These are phyloP conservation scores for Hirsutella thompsonii DNA, from an alignment of 2,329 filamentous ascomycete genomes.

Conservation along the genomic window DNA sequence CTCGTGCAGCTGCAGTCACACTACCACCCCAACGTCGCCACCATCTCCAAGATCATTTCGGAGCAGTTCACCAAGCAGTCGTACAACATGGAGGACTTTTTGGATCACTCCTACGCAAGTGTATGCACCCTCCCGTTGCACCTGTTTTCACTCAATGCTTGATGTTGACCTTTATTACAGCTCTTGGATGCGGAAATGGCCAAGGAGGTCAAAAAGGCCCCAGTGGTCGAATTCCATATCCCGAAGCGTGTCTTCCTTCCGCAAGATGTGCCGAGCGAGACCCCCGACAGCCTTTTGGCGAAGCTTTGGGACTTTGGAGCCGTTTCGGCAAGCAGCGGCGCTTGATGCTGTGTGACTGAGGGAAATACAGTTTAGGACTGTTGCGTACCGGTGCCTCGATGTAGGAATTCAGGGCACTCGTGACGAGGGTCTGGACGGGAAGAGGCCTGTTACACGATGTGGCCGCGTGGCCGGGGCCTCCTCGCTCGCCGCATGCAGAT, in stretches of 20 bases:
- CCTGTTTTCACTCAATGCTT: not conserved
- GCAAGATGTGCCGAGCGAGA: slow-evolving; percentile 31
- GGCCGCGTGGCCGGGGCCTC: no score
- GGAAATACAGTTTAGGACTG: no score
- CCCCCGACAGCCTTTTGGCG: slow-evolving; percentile 42
- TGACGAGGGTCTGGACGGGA: no score
- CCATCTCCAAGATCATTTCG: slow-evolving; percentile 82
- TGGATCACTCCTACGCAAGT: slow-evolving; percentile 83
- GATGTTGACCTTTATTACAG: slow-evolving; percentile 22
- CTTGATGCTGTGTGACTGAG: not conserved
- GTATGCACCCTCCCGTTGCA: slow-evolving; percentile 31
- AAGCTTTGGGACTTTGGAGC: slow-evolving; percentile 47
- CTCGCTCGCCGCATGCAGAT: no score
- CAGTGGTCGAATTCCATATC: slow-evolving; percentile 88
- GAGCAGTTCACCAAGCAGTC: slow-evolving; percentile 95
- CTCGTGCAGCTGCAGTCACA: slow-evolving; percentile 82
- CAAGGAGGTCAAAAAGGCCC: slow-evolving; percentile 73
- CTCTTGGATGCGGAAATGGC: slow-evolving; percentile 74
- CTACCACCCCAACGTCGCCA: slow-evolving; percentile 94
- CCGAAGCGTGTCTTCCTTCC: slow-evolving; percentile 66
- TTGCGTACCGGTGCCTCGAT: no score
- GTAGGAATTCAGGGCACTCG: no score
- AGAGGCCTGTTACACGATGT: no score
- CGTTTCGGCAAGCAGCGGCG: slow-evolving; percentile 11
- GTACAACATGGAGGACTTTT: slow-evolving; percentile 93